Evolutionary conservation across 495 filamentous ascomycete species (phyloP), one percentile per base, ranked within the genome.

Genomic region (Trichocladium antarcticum): DNA sequence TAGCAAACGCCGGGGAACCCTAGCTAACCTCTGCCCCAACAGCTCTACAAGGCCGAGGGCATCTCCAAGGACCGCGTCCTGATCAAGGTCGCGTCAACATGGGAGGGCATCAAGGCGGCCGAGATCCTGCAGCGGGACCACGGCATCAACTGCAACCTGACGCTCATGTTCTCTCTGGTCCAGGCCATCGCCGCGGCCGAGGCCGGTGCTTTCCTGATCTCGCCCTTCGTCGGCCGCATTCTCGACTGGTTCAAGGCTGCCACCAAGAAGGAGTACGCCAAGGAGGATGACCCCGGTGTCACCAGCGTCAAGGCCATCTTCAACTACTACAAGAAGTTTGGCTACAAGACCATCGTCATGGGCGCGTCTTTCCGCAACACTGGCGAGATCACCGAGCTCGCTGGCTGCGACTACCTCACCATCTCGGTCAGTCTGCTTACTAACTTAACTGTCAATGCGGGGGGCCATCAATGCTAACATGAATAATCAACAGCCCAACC

Each of bases 311-410:
- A 95, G 79, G 62, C 58, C 66, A 99, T 99, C 77, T 99, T 84
- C 84, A 94, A 99, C 77, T 99, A 99, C 85, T 99, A 99, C 82
- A 99, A 99, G 87, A 99, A 96, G 78, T 84, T 76, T 70, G 88
- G 84, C 62, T 96, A 99, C 81, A 89, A 92, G 59, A 98, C 92
- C 68, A 94, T 94, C 61, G 92, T 99, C 66, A 99, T 99, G 92
- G 92, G 92, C 63, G 92, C 92, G 55, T 95, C 89, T 12, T 99
- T 99, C 86, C 78, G 92, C 60, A 95, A 85, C 74, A 70, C 73
- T 45, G 92, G 92, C 54, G 92, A 99, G 75, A 94, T 99, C 72
- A 95, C 84, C 37, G 93, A 99, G 78, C 76, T 99, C 29, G 88
- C 88, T 66, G 92, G 92, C 61, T 97, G 92, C 64, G 92, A 99